phyloP scores from a whole-genome alignment of 352 stramenopile genomes.

The Lagenidium sp. region DNA sequence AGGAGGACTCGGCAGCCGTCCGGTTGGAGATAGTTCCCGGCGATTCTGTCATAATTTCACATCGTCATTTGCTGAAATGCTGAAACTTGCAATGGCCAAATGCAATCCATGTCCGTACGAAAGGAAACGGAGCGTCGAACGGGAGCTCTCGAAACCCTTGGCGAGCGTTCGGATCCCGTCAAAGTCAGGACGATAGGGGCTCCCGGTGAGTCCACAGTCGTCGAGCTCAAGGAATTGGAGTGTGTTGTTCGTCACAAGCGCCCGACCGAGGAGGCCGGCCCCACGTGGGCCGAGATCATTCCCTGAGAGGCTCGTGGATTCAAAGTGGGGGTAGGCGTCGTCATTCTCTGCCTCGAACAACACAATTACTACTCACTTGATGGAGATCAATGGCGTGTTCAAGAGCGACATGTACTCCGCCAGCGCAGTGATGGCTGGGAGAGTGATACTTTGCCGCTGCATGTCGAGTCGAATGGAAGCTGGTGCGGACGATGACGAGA shows the following conservation, averaged over 20 bases:
- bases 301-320: slow-evolving; percentile 5
- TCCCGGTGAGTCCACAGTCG: slow-evolving; percentile 38
- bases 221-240: slow-evolving; percentile 51
- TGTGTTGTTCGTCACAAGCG: slow-evolving; percentile 54
- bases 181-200: slow-evolving; percentile 34
- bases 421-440: not conserved
- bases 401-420: slow-evolving; percentile 5
- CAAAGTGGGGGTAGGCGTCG: not conserved
- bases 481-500: too few species aligned
- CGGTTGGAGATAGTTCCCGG: slow-evolving; percentile 38
- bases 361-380: slow-evolving; percentile 4
- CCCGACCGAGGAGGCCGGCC: slow-evolving; percentile 26
- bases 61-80: too few species aligned
- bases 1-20: slow-evolving; percentile 50
- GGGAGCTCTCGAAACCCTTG: slow-evolving; percentile 45
- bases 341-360: not conserved
- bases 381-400: slow-evolving; percentile 6
- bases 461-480: slow-evolving; percentile 8
- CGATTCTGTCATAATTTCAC: too few species aligned
- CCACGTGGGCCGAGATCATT: slow-evolving; percentile 37
- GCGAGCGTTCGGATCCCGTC: slow-evolving; percentile 37
- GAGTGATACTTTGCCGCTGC: slow-evolving; percentile 1
- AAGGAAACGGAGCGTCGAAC: slow-evolving; percentile 36
- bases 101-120: too few species aligned
- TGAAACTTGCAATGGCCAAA: too few species aligned